Base-by-base conservation (phyloP, 257 asterid genomes). In the Solanum neorickii region DNA sequence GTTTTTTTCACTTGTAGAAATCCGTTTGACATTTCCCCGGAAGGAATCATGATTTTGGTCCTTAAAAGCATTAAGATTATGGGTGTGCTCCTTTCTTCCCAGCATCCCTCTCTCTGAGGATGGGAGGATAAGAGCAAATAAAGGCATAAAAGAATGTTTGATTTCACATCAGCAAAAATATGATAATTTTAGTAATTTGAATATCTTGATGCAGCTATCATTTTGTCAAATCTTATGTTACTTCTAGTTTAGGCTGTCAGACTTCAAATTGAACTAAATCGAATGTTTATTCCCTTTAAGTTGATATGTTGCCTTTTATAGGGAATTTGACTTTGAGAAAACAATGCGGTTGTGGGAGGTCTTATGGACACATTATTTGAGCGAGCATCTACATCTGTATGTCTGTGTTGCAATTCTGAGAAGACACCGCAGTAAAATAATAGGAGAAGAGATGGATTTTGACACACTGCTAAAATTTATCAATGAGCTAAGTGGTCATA, bases 331-430 rank as follows among this genome's bases (percentile, higher is more conserved):
- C 84, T 96, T 92, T n/a, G 98, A 95, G 37, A 89, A 73, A 88
- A 94, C 98, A 60, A 92, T 97, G 98, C 91, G 89, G 69, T 87
- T 95, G 89, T 97, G 99, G 99, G 99, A 97, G 90, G 96, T 96
- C 59, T 86, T 97, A 35, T 97, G 99, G 99, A 96, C 99, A 27
- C 99, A 92, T 92, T 75, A 94, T 91, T 89, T 92, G 85, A 94
- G 98, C 23, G 98, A 97, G 92, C 99, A 97, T 89, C 92, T 97
- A 62, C 99, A 97, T 90, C 94, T 97, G 66, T 97, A 96, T 72
- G 90, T 95, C 15, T 96, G 96, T 84, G 96, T 96, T 27, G 98
- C 99, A 12, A 90, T 97, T 86, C 97, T 97, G 89, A 97, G 94
- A 91, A 92, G 94, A 88, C 86, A 92, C 31, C 96, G 98, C 44